A percentile compares a stretch with the other conserved stretches of the same genome.
These are phyloP conservation scores for Ceratobasidium sp. DNA, from an alignment of 1,284 basidiomycete species.

Conservation along the genomic window DNA sequence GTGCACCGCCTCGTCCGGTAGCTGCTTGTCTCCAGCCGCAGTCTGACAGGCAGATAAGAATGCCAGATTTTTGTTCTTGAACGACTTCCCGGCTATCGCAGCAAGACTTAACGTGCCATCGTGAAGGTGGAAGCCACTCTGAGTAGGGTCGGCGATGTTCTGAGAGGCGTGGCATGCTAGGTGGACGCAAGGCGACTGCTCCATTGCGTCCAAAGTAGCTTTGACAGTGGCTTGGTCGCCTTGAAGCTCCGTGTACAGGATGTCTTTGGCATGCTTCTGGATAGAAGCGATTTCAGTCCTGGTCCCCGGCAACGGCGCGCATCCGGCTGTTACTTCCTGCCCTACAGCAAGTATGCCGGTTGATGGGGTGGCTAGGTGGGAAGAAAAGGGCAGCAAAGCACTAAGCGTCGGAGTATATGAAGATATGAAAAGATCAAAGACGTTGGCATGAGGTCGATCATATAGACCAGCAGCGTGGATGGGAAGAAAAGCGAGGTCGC, in stretches of 20 bases:
- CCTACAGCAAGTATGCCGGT: constrained; percentile 15
- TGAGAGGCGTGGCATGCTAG: constrained; percentile 5
- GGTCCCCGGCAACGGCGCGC: not conserved
- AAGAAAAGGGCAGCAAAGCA: not conserved
- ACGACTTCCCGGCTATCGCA: not conserved
- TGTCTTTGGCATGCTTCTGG: too few species aligned
- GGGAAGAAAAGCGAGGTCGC: not conserved
- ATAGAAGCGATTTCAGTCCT: not conserved
- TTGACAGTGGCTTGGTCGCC: not conserved
- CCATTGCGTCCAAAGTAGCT: not conserved
- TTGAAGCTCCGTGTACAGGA: not conserved
- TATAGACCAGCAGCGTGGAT: constrained; percentile 6
- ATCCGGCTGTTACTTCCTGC: not conserved
- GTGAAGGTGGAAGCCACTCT: not conserved
- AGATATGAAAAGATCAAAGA: not conserved
- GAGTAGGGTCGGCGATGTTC: not conserved
- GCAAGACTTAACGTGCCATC: not conserved
- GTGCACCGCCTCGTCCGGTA: constrained; percentile 2
- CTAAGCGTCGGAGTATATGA: constrained; percentile 9
- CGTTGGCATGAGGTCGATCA: not conserved
- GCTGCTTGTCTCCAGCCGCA: not conserved
- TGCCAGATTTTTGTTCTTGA: not conserved
- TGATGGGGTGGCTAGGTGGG: too few species aligned
- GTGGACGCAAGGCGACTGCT: not conserved
- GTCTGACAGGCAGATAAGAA: constrained; percentile 4